Conservation (phyloP, 78 protist genomes). For the Dictyostelium intermedium region DNA sequence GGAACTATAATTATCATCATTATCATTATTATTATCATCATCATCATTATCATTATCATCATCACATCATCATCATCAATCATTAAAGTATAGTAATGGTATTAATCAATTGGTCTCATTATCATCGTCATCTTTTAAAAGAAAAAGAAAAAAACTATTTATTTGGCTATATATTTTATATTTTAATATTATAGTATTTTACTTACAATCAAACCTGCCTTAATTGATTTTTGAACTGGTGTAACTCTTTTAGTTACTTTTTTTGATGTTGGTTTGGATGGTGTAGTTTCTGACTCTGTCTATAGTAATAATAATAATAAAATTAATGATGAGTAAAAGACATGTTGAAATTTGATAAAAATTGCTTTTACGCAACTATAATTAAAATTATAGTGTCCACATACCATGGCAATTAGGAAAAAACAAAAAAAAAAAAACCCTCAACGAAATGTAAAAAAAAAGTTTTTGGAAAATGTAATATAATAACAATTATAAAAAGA, state of each 20-base stretch:
- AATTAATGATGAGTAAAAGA: too few species aligned
- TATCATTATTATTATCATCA: too few species aligned
- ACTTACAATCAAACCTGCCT: conserved; percentile 37
- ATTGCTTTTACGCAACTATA: too few species aligned
- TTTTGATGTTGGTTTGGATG: background rate
- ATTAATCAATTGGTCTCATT: too few species aligned
- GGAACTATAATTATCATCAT: conserved; percentile 48
- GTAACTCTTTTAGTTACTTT: background rate
- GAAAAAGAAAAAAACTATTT: background rate
- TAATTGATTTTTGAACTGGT: conserved; percentile 38
- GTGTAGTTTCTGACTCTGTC: background rate
- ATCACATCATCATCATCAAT: too few species aligned
- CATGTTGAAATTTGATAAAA: too few species aligned
- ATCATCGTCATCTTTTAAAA: background rate
- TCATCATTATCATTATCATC: too few species aligned
- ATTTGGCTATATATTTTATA: too few species aligned
- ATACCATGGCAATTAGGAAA: background rate
- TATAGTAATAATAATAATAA: background rate
- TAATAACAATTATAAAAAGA: background rate
- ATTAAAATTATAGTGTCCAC: too few species aligned
- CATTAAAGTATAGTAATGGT: too few species aligned
- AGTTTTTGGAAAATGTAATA: background rate
- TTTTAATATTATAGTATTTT: background rate
- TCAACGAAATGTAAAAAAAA: too few species aligned
- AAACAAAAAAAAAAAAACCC: too few species aligned